These are phyloP conservation scores for Polyporus arcularius DNA, from an alignment of 768 basidiomycete species.

Conservation along the genomic window DNA sequence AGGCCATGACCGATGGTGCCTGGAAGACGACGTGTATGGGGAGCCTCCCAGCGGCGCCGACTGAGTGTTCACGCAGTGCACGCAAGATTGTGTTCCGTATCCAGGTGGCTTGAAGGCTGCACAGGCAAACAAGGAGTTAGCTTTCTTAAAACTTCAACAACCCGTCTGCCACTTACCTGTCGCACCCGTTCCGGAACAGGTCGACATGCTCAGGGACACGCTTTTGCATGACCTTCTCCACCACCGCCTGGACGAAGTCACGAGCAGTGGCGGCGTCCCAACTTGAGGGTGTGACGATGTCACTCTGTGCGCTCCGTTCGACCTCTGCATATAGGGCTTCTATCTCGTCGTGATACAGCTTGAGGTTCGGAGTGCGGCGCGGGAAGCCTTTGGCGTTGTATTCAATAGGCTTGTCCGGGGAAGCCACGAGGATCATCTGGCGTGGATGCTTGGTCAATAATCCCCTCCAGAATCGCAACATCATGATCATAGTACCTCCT, in stretches of 20 bases:
- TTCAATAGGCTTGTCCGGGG: slow-evolving; percentile 14
- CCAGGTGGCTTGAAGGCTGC: slow-evolving; percentile 33
- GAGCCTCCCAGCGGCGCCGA: slow-evolving; percentile 26
- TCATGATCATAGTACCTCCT: slow-evolving; percentile 10
- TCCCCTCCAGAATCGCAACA: too few species aligned
- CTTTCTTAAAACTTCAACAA: background rate
- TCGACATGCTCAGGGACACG: slow-evolving; percentile 18
- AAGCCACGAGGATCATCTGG: slow-evolving; percentile 17
- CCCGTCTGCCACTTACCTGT: slow-evolving; percentile 16
- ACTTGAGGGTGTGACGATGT: slow-evolving; percentile 10
- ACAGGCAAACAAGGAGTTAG: background rate
- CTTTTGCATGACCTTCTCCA: slow-evolving; percentile 17
- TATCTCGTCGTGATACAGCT: slow-evolving; percentile 21
- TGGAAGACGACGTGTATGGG: slow-evolving; percentile 35
- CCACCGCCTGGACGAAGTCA: slow-evolving; percentile 17
- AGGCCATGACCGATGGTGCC: slow-evolving; percentile 39
- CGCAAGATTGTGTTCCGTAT: slow-evolving; percentile 34
- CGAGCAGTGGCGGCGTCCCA: slow-evolving; percentile 15
- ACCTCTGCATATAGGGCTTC: slow-evolving; percentile 18
- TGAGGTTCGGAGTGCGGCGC: slow-evolving; percentile 27
- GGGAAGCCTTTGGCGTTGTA: slow-evolving; percentile 26
- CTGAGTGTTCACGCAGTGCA: slow-evolving; percentile 32
- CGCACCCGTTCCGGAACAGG: slow-evolving; percentile 26
- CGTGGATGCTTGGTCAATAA: background rate
- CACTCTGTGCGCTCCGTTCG: slow-evolving; percentile 23